Evolutionary conservation across 75 land plant species (phyloP).

Genomic region (Chamaecyparis obtusa): DNA sequence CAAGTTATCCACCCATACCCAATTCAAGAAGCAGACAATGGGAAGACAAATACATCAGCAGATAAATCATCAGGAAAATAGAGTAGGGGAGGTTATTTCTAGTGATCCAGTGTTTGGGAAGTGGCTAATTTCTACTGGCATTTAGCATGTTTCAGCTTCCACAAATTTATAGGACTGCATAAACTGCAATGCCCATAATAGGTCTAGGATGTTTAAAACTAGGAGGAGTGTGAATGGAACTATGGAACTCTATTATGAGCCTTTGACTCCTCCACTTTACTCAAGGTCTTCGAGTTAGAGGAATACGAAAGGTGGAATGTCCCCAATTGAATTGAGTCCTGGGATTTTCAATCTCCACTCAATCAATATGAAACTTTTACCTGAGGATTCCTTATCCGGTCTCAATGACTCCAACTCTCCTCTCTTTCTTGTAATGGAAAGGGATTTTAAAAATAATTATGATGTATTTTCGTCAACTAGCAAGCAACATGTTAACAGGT

Average conservation of each 20-base stretch:
- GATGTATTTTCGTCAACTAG: slow-evolving; percentile 14
- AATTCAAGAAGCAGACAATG: no score
- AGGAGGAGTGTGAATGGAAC: slow-evolving; percentile 21
- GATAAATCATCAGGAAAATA: no score
- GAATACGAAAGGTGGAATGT: slow-evolving; percentile 29
- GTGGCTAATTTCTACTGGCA: no score
- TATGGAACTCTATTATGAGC: slow-evolving; percentile 33
- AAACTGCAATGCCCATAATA: not conserved
- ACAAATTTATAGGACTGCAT: not conserved
- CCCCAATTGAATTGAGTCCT: slow-evolving; percentile 47
- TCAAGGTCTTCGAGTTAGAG: slow-evolving; percentile 28
- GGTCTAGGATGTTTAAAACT: slow-evolving; percentile 5
- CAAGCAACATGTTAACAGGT: slow-evolving; percentile 22
- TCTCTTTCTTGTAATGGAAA: slow-evolving; percentile 37
- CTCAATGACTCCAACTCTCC: slow-evolving; percentile 34
- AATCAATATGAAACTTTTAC: slow-evolving; percentile 50
- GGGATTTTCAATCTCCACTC: slow-evolving; percentile 65
- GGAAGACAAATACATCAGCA: no score
- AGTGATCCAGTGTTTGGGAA: no score
- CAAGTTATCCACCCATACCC: no score
- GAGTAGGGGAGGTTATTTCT: no score
- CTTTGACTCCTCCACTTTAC: slow-evolving; percentile 32
- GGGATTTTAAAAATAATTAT: slow-evolving; percentile 37
- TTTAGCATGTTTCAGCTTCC: no score
- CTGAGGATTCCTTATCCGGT: slow-evolving; percentile 36